These are phyloP conservation scores for Curvularia eragrostidis DNA, from an alignment of 2,329 filamentous ascomycete species.

Conservation along the genomic window DNA sequence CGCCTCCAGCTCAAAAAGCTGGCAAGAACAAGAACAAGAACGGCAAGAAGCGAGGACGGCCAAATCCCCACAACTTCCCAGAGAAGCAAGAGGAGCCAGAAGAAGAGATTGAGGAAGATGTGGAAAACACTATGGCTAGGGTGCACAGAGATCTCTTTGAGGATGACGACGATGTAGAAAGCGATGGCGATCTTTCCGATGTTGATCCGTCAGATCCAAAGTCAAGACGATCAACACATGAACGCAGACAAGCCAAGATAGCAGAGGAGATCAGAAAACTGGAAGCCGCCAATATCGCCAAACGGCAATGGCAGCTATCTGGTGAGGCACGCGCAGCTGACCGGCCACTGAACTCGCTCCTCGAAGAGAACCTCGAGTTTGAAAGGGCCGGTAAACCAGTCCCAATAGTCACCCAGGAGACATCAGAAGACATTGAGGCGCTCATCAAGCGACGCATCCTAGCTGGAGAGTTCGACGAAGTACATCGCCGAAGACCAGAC, in stretches of 20 bases:
- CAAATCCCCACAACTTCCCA: constrained; percentile 61
- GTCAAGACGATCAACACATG: constrained; percentile 81
- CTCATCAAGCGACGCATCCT: constrained; percentile 94
- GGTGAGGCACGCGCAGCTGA: constrained; percentile 86
- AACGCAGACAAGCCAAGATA: constrained; percentile 84
- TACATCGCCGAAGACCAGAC: constrained; percentile 80
- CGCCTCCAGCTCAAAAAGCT: constrained; percentile 77
- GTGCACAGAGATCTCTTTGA: constrained; percentile 92
- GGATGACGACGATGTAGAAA: constrained; percentile 66
- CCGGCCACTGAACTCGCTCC: constrained; percentile 86
- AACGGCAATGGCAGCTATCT: constrained; percentile 86
- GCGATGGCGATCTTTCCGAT: constrained; percentile 64
- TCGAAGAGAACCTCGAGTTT: constrained; percentile 95
- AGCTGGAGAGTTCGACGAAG: constrained; percentile 89
- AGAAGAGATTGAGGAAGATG: constrained; percentile 61
- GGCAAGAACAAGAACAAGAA: constrained; percentile 65
- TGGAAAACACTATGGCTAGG: constrained; percentile 83
- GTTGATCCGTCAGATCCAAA: constrained; percentile 71
- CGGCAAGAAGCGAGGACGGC: constrained; percentile 60
- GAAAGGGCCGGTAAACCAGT: constrained; percentile 95
- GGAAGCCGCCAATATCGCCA: constrained; percentile 86
- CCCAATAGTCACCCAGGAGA: constrained; percentile 88
- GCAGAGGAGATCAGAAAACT: constrained; percentile 89
- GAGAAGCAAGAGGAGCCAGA: constrained; percentile 31
- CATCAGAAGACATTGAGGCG: constrained; percentile 89